Base-by-base conservation (phyloP, 2,329 filamentous ascomycete genomes). In the Pseudopithomyces chartarum region DNA sequence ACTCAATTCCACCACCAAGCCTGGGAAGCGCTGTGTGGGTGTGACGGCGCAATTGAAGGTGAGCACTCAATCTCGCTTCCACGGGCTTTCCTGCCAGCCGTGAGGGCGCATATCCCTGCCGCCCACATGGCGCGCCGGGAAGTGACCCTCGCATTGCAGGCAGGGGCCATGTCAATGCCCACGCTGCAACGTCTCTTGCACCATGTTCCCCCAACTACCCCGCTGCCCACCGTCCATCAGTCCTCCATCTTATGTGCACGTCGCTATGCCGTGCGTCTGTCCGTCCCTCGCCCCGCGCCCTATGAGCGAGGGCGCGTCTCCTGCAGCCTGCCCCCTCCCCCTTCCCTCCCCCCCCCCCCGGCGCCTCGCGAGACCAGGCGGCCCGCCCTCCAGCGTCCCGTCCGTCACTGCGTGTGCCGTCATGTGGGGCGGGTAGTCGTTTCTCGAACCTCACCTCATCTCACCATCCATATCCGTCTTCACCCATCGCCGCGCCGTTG, bases 21-120 rank as follows among this genome's bases (percentile, higher is more conserved):
- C 8, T 29, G 26, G 40, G 54, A 59, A 55, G 47, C 40, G 39
- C 47, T 49, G 55, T 42, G 59, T 44, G 34, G 22, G 59, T 59
- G 66, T 62, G 66, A 58, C 62, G 63, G 57, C 45, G 62, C 56
- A 55, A 44, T 62, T 63, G 53, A 64, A 71, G 68, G 71, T 73
- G 61, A 72, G 70, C 52, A 22, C 47, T 49, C 69, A 66, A 73
- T 71, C 62, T 71, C 70, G 66, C 67, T 71, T 70, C 63, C 56
- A 55, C 54, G 56, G 23, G 48, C 48, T 38, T 60, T 52, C 60
- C 54, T 64, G 54, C 63, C 55, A 46, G 52, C 54, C 50, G 46
- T 55, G 49, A 39, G 52, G 43, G 22, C 29, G n/a, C 40, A 59
- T n/a, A 73, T 72, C 68, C 70, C 65, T 73, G 69, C 58, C 61